Conservation (phyloP, 805 yeast species). For the Alloascoidea hylecoeti region DNA sequence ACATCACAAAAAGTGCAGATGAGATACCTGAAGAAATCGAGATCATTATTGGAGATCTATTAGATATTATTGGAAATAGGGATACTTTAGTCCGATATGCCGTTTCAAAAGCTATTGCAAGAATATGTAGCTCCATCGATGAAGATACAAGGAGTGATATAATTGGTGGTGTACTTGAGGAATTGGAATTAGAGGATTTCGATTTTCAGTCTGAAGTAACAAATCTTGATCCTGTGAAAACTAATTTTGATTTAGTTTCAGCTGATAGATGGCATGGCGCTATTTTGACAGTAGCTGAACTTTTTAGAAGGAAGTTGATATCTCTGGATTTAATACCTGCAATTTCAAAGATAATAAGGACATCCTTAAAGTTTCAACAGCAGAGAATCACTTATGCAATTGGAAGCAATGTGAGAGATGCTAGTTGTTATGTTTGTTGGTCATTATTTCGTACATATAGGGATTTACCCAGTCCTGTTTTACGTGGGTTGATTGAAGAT, state of each 20-base stretch:
- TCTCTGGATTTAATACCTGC: slow-evolving; percentile 5
- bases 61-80: slow-evolving; percentile 26
- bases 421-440: slow-evolving; percentile 83
- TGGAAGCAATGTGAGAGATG: slow-evolving; percentile 68
- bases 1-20: slow-evolving; percentile 10
- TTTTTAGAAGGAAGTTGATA: slow-evolving; percentile 15
- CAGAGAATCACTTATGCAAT: slow-evolving; percentile 30
- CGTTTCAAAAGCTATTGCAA: slow-evolving; percentile 52
- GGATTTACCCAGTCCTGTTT: slow-evolving; percentile 9
- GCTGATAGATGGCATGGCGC: slow-evolving; percentile 41
- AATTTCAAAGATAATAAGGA: slow-evolving; percentile 21
- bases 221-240: not conserved
- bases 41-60: slow-evolving; percentile 30
- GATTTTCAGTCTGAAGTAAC: not conserved
- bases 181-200: slow-evolving; percentile 7
- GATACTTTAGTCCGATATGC: slow-evolving; percentile 49
- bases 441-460: slow-evolving; percentile 35
- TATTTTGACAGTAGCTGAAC: slow-evolving; percentile 41
- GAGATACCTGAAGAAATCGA: slow-evolving; percentile 28
- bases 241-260: slow-evolving; percentile 19
- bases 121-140: slow-evolving; percentile 21
- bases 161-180: slow-evolving; percentile 3
- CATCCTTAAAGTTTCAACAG: slow-evolving; percentile 44
- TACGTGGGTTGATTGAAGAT: slow-evolving; percentile 14
- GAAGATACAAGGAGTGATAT: slow-evolving; percentile 12